These are phyloP conservation scores for Medicago arabica DNA, from an alignment of 306 rosid genomes.

Conservation along the genomic window DNA sequence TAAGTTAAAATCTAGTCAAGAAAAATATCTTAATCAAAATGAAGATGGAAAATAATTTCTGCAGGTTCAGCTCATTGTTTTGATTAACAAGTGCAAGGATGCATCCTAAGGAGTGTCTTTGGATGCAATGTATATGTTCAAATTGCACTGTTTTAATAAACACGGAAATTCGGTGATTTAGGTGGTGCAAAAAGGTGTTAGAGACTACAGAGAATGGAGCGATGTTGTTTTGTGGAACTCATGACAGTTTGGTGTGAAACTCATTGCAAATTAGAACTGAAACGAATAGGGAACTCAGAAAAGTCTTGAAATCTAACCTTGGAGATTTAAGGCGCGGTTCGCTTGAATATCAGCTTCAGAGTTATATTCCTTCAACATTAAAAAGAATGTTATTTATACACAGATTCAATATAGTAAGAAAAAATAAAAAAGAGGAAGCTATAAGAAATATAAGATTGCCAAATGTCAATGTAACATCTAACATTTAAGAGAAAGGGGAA, in stretches of 20 bases:
- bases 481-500: too few relatives aligned
- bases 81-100: background rate
- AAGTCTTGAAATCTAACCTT: conserved; percentile 54
- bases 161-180: too few relatives aligned
- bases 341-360: conserved; percentile 83
- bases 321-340: conserved; percentile 62
- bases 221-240: too few relatives aligned
- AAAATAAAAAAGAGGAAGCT: background rate
- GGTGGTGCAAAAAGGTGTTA: too few relatives aligned
- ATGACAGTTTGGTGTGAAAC: background rate
- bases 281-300: conserved; percentile 9
- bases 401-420: conserved; percentile 14
- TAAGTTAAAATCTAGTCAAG: too few relatives aligned
- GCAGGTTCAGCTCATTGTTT: too few relatives aligned
- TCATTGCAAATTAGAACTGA: background rate
- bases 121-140: background rate
- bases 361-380: conserved; percentile 68
- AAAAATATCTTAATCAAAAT: too few relatives aligned
- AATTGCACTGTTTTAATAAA: too few relatives aligned
- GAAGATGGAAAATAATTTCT: too few relatives aligned
- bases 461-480: too few relatives aligned
- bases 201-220: too few relatives aligned
- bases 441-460: background rate
- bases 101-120: background rate
- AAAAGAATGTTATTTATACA: conserved; percentile 16